Evolutionary conservation across 1,284 basidiomycete species (phyloP), one percentile per base, ranked within the genome.

Genomic region (Cutaneotrichosporon cyanovorans): DNA sequence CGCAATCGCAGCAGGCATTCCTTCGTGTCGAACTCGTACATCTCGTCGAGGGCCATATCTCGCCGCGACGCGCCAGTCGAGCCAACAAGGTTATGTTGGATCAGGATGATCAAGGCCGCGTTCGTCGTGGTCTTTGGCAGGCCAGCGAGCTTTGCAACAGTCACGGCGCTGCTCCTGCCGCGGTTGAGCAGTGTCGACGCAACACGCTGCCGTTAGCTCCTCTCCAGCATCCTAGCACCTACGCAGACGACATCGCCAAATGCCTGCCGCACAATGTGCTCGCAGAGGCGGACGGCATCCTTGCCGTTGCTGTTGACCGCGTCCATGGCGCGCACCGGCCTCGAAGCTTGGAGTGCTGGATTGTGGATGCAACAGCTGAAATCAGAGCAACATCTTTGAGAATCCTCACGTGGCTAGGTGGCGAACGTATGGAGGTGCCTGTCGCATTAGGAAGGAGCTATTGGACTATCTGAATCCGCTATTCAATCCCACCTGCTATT

Each of bases 71-170:
- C 79, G 38, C 79, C 78, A 3, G 85, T 82, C 62, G 90, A 84
- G 79, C 87, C 88, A 33, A 92, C 77, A 44, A 96, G 73, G 66
- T 92, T 90, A 69, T 98, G 92, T 69, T 97, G 92, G 20, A 92
- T 78, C 43, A 98, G 80, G 41, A 85, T 80, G 46, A 97, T 73
- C 40, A 96, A 75, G 22, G 83, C 77, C 18, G 84, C 83, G 44
- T 62, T 49, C 6, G 62, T 53, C 2, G 79, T 80, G 15, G 82
- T 78, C 8, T 81, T 77, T 60, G 81, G 81, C 33, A 86, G 66
- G 39, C 82, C 82, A 37, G 85, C 75, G 31, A 93, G 73, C 53
- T 84, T 80, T 5, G 57, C 47, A 22, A 78, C 59, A 11, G 73
- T 70, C 4, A 77, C 60, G 23, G 92, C 75, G 7, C 84, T 79